Base-by-base conservation (phyloP, 495 filamentous ascomycete species). In the Apiosordaria backusii region DNA sequence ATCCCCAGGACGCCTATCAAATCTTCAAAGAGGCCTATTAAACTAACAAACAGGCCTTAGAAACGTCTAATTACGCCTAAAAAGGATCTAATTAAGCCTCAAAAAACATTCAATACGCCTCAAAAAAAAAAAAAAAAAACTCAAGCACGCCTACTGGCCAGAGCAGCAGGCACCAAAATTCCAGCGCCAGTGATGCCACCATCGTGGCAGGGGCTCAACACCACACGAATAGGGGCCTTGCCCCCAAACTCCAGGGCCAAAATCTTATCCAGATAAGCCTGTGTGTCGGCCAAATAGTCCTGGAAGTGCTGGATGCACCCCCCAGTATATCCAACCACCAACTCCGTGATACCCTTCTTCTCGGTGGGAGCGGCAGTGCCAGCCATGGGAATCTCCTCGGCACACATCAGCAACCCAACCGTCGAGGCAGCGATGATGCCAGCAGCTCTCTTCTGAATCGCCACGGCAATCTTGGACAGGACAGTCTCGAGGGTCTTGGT, bases 281-380 rank as follows among this genome's bases (percentile, higher is more conserved):
- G 89, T 65, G 88, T 90, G 70, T 88, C 87, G 29, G 83, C 79
- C 57, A 90, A 82, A 72, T 91, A 92, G 65, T 87, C 79, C 19
- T 90, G 90, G 68, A 92, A 92, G 69, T 90, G 84, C 29, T 88
- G 86, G 60, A 92, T 92, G 66, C 89, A 91, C 21, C 90, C 89
- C 7, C 90, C 90, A 0, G 90, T 92, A 68, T 90, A 92, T 4
- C 90, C 90, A 13, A 93, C 87, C 4, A 89, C 86, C 57, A 93
- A 75, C 68, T 91, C 87, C 23, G 57, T 62, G 26, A 45, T 50
- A n/a, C 50, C 40, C 54, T 45, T 25, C 50, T 57, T 19, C 22
- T n/a, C 19, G 18, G 7, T 23, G 16, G 40, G 6, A 50, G 40
- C 67, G n/a, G 50, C 22, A 45, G 35, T 13, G n/a, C n/a, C 45